Base-by-base conservation (phyloP, 192 early-diverging fungal species). In the Coemansia sp. region DNA sequence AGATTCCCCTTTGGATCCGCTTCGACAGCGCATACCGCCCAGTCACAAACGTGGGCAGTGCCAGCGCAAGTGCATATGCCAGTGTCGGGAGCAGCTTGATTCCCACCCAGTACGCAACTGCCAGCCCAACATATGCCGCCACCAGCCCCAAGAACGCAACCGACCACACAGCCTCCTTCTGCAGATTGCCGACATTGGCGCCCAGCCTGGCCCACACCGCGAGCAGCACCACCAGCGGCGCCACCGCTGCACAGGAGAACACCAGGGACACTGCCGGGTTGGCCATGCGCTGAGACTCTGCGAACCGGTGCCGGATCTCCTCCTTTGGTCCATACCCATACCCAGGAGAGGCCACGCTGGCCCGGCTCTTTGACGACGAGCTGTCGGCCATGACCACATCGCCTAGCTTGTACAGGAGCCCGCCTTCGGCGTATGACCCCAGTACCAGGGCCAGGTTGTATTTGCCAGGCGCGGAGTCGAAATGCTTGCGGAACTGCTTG, bases 41-140 rank as follows among this genome's bases (percentile, higher is more conserved):
- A 9, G 56, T 55, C 71, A 69, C n/a, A 37, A 76, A 76, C 63
- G 79, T 82, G 28, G 79, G 79, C 62, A 67, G 70, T 53, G 79
- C 74, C 64, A 82, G 70, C 60, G 37, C 79, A 67, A 82, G 65
- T 39, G 61, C 67, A 23, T 73, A 82, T 14, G 70, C 63, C 38
- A 82, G 74, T 48, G 70, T 70, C 31, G 79, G 73, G 43, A 82
- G 62, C 65, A 82, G 67, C 65, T 63, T 62, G 39, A 76, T 50
- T 10, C 79, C 74, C 60, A 82, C 64, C 79, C 79, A 82, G 66
- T 82, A 82, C 23, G 79, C 74, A 3, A 70, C 51, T 9, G 79
- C 79, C 70, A 76, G 60, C 16, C 60, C 70, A 67, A 82, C 63
- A 28, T 82, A 82, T 28, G 71, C 67, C 14, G 74, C 61, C 34